Conservation (phyloP, 805 yeast genomes). For the Wickerhamiella australiensis region DNA sequence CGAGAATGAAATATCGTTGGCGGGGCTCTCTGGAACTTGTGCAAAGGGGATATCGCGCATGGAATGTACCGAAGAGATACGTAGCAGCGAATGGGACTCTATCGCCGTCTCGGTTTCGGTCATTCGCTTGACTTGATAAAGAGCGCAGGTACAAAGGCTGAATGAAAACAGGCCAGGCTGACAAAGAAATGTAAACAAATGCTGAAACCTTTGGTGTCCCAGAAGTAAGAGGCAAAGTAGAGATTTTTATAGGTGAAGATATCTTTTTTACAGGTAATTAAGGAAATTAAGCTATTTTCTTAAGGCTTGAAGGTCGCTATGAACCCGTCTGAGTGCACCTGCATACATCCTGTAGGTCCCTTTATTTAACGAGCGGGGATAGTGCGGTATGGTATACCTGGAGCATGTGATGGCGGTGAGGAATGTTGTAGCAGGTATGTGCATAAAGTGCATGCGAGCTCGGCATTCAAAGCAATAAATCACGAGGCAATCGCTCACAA, state of each 20-base stretch:
- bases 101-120: slow-evolving; percentile 5
- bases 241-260: too few relatives aligned
- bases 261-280: too few relatives aligned
- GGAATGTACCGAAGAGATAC: slow-evolving; percentile 18
- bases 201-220: not conserved
- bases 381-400: not conserved
- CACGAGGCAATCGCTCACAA: not conserved
- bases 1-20: not conserved
- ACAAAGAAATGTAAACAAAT: slow-evolving; percentile 1
- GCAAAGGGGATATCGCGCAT: slow-evolving; percentile 23
- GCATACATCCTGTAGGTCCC: not conserved
- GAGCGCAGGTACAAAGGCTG: slow-evolving; percentile 3
- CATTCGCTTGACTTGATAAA: not conserved
- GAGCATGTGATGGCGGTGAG: not conserved
- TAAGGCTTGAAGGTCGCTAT: not conserved
- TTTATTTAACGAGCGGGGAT: too few relatives aligned
- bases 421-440: not conserved
- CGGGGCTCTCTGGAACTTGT: not conserved
- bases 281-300: too few relatives aligned
- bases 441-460: not conserved
- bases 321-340: not conserved
- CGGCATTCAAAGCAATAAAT: not conserved
- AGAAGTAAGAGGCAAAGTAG: not conserved
- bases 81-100: slow-evolving; percentile 7
- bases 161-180: slow-evolving; percentile 1